phyloP scores from a whole-genome alignment of 768 basidiomycete genomes.

The Russula sp. region DNA sequence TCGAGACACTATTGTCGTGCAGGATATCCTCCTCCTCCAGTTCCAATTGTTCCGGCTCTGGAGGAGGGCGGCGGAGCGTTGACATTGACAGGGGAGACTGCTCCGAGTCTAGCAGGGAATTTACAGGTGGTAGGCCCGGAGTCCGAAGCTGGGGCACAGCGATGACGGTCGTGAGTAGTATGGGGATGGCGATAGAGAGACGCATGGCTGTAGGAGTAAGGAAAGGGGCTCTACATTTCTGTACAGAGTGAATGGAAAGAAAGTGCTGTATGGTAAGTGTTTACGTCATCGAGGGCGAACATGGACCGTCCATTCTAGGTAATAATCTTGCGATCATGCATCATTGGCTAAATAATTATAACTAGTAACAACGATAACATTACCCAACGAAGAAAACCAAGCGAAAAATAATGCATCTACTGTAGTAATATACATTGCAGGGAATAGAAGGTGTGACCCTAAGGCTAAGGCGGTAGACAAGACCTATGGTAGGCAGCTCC shows the following conservation, averaged over 20 bases:
- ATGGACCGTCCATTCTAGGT: too few relatives aligned
- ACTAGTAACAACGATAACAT: neutral
- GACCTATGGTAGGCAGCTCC: constrained; percentile 57
- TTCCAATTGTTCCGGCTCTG: too few relatives aligned
- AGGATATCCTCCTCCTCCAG: neutral
- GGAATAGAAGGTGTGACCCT: neutral
- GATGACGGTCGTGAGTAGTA: neutral
- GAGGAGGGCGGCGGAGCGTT: neutral
- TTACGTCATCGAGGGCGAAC: too few relatives aligned
- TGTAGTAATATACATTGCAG: constrained; percentile 35
- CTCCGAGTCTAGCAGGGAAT: neutral
- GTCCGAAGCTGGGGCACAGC: neutral
- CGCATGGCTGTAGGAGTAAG: constrained; percentile 22
- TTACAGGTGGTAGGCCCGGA: neutral
- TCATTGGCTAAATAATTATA: too few relatives aligned
- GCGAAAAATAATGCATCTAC: constrained; percentile 13
- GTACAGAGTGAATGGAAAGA: neutral
- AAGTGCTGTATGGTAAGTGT: neutral
- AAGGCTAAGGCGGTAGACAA: constrained; percentile 39
- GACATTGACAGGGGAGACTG: neutral
- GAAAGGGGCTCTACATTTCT: neutral
- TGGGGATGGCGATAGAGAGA: neutral
- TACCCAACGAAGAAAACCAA: neutral
- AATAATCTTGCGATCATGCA: too few relatives aligned
- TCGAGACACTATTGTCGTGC: constrained; percentile 2